A percentile compares a stretch with the other conserved stretches of the same genome.
These are phyloP conservation scores for Mycotypha africana DNA, from an alignment of 371 early-diverging fungal species.

Conservation along the genomic window DNA sequence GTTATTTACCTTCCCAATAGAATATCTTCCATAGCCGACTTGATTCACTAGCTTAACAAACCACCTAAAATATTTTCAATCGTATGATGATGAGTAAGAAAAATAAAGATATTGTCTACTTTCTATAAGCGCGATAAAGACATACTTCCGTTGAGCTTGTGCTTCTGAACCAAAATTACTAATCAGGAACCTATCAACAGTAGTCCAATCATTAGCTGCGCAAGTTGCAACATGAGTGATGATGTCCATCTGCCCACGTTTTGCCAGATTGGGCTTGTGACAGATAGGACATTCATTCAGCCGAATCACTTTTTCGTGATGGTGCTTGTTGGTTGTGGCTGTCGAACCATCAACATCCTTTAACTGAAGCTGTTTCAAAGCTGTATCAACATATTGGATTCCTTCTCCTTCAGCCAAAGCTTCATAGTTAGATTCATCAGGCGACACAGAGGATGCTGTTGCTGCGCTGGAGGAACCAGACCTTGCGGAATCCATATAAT, in stretches of 20 bases:
- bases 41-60: conserved; percentile 71
- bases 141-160: conserved; percentile 60
- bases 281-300: conserved; percentile 72
- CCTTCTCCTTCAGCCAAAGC: conserved; percentile 20
- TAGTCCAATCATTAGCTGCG: conserved; percentile 58
- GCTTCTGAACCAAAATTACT: conserved; percentile 79
- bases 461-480: too few species aligned
- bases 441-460: conserved; percentile 4
- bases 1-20: conserved; percentile 54
- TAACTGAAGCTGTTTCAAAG: conserved; percentile 3
- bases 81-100: neutral
- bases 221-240: conserved; percentile 78
- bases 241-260: conserved; percentile 65
- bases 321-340: neutral
- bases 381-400: conserved; percentile 16
- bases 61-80: too few species aligned
- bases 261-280: conserved; percentile 50
- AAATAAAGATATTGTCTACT: neutral
- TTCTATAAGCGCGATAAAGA: too few species aligned
- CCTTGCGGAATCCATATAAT: too few species aligned
- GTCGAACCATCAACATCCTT: neutral
- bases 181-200: conserved; percentile 62
- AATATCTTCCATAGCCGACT: conserved; percentile 72
- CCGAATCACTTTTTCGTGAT: conserved; percentile 59
- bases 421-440: conserved; percentile 24